These are phyloP conservation scores for Ganoderma multipileum DNA, from an alignment of 1,284 basidiomycete genomes.

Conservation along the genomic window DNA sequence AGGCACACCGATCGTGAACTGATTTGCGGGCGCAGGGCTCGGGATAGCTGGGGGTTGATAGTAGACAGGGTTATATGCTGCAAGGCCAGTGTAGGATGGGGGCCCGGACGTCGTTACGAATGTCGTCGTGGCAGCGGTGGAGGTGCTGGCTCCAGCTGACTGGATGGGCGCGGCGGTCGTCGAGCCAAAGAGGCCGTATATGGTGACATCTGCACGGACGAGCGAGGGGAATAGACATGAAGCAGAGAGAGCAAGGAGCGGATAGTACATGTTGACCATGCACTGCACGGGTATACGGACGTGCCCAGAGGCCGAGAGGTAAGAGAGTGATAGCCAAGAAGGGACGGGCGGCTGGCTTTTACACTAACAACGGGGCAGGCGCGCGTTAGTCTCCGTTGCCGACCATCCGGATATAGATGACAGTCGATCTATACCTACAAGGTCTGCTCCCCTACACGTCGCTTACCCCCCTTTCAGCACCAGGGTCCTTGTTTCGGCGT, in stretches of 20 bases:
- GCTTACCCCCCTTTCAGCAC: no score
- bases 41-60: conserved; percentile 34
- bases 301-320: conserved; percentile 6
- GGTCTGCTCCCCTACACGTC: no score
- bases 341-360: not conserved
- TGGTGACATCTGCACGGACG: conserved; percentile 22
- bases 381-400: not conserved
- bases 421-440: no score
- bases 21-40: conserved; percentile 25
- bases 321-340: conserved; percentile 9
- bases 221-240: conserved; percentile 21
- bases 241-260: conserved; percentile 24
- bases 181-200: conserved; percentile 28
- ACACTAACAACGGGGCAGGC: not conserved
- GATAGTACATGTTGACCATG: conserved; percentile 23
- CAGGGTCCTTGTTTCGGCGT: no score
- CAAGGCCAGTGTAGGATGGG: conserved; percentile 28
- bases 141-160: conserved; percentile 5
- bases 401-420: no score
- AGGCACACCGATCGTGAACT: conserved; percentile 34
- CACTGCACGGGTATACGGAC: conserved; percentile 18
- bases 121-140: conserved; percentile 19
- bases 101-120: conserved; percentile 22
- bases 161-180: conserved; percentile 24
- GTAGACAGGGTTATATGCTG: conserved; percentile 33